Conservation (phyloP, 2,329 filamentous ascomycete species). For the Colletotrichum horii region DNA sequence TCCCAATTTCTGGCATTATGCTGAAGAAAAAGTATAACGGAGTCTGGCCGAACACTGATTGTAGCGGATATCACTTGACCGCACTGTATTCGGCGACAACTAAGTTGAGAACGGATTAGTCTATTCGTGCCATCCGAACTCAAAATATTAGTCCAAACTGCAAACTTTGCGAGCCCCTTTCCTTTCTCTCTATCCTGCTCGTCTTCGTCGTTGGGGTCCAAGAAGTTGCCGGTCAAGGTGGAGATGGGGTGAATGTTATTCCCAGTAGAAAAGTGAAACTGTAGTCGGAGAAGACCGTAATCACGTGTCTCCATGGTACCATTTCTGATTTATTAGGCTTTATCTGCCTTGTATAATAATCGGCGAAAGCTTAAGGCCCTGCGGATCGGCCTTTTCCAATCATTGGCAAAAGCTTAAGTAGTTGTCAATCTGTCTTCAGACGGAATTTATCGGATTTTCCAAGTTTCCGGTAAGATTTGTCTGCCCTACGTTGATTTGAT, state of each 20-base stretch:
- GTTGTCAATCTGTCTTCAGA: neutral
- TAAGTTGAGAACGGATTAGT: neutral
- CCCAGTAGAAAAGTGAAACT: neutral
- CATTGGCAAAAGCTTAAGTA: neutral
- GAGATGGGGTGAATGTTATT: neutral
- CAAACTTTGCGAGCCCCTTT: neutral
- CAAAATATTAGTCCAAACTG: neutral
- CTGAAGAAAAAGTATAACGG: neutral
- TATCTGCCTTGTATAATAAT: neutral
- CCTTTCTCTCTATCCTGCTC: neutral
- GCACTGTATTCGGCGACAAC: neutral
- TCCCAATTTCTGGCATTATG: neutral
- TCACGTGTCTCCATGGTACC: neutral
- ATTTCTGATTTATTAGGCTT: neutral
- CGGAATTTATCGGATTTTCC: neutral
- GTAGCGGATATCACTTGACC: neutral
- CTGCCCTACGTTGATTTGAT: neutral
- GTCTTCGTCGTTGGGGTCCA: neutral
- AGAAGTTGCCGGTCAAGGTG: neutral
- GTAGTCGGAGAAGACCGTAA: neutral
- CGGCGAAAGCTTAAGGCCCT: neutral
- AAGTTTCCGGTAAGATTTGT: neutral
- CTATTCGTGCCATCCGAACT: neutral
- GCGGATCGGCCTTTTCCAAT: neutral
- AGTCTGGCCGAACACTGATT: neutral